These are phyloP conservation scores for Secale cereale DNA, from an alignment of 176 grass and related monocot species.

Conservation along the genomic window DNA sequence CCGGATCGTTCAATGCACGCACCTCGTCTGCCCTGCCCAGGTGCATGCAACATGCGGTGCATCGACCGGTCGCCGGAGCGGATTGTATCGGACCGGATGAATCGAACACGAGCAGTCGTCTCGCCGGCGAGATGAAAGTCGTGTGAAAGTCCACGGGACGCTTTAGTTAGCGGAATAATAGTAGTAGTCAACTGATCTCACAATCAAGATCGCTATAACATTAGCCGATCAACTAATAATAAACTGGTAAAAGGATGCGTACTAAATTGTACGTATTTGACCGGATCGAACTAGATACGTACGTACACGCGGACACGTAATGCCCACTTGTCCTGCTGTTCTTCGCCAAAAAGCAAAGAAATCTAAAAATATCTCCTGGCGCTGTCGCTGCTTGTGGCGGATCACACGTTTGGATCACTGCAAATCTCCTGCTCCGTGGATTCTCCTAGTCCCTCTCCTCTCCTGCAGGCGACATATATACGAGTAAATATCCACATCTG, in stretches of 20 bases:
- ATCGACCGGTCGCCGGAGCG: neutral
- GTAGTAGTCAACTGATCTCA: neutral
- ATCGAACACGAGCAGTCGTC: too few relatives aligned
- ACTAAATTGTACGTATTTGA: neutral
- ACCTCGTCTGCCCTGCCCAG: neutral
- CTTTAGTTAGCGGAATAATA: neutral
- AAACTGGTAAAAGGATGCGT: neutral
- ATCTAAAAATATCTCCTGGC: neutral
- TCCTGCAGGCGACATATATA: too few relatives aligned
- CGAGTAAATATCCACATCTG: too few relatives aligned
- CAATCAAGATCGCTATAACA: neutral
- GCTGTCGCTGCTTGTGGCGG: neutral
- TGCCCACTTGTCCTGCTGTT: neutral
- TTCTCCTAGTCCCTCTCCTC: too few relatives aligned
- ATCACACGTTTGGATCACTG: neutral
- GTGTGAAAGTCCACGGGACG: too few relatives aligned
- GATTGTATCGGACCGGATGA: neutral
- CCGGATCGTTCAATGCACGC: neutral
- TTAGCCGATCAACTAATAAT: neutral
- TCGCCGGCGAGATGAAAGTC: too few relatives aligned
- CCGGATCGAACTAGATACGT: neutral
- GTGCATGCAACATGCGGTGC: neutral
- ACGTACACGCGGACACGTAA: neutral
- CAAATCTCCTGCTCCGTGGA: neutral
- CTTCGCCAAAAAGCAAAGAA: too few relatives aligned